Conservation (phyloP, 2,329 filamentous ascomycete species). For the Remersonia thermophila region DNA sequence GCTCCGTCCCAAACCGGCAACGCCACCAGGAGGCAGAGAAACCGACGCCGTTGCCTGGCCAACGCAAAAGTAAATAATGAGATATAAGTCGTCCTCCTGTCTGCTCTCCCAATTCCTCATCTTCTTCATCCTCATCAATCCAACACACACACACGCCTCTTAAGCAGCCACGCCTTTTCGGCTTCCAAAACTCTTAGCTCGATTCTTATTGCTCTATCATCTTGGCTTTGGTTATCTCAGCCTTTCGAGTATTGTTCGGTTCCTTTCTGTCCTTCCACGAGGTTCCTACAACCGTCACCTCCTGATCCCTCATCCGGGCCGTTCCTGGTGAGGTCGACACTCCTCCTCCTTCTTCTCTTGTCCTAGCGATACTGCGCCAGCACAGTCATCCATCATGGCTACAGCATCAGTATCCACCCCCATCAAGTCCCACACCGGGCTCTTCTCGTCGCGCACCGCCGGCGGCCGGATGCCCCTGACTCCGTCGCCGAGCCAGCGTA, state of each 20-base stretch:
- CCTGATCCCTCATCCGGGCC: slow-evolving; percentile 9
- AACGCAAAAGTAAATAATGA: background rate
- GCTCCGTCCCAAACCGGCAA: slow-evolving; percentile 1
- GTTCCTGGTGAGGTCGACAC: slow-evolving; percentile 29
- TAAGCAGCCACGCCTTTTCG: too few species aligned
- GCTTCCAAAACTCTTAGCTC: too few species aligned
- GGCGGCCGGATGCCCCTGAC: slow-evolving; percentile 91
- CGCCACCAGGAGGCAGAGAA: slow-evolving; percentile 1
- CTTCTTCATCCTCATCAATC: too few species aligned
- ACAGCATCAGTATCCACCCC: slow-evolving; percentile 73
- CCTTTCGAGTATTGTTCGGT: too few species aligned
- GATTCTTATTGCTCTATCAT: too few species aligned
- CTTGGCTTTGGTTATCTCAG: too few species aligned
- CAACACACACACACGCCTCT: too few species aligned
- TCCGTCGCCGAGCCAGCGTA: slow-evolving; percentile 65
- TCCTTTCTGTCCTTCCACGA: too few species aligned
- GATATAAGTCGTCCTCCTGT: too few species aligned
- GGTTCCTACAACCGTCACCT: slow-evolving; percentile 19
- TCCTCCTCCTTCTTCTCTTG: slow-evolving; percentile 35
- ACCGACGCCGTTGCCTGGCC: background rate
- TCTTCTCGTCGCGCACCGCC: slow-evolving; percentile 86
- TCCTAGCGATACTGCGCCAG: slow-evolving; percentile 26
- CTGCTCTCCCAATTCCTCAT: background rate
- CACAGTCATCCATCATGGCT: slow-evolving; percentile 54
- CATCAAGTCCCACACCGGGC: slow-evolving; percentile 83